Percentiles rank a stretch among this genome's conserved stretches.
Evolutionary conservation across 805 yeast genomes (phyloP).

Genomic region (Yamadazyma sp.): DNA sequence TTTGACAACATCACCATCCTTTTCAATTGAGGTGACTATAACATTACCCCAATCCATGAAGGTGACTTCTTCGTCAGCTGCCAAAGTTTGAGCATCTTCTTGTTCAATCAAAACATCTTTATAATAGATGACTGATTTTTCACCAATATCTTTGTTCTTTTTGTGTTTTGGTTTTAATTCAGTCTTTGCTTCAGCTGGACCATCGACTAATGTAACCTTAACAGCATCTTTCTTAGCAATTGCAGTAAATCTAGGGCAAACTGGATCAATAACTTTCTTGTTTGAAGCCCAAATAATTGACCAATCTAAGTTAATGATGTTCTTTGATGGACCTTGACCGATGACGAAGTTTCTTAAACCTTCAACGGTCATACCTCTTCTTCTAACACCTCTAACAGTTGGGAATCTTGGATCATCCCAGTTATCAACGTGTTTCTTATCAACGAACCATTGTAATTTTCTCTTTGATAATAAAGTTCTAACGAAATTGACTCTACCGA

Average conservation of each 20-base stretch:
- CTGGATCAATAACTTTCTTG: constrained; percentile 95
- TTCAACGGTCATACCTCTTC: constrained; percentile 99
- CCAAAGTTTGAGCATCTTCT: constrained; percentile 67
- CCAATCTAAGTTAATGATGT: constrained; percentile 97
- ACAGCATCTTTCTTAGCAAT: constrained; percentile 65
- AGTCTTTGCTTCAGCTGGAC: constrained; percentile 56
- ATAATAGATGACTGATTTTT: constrained; percentile 69
- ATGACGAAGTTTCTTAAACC: constrained; percentile 92
- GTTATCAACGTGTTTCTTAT: constrained; percentile 77
- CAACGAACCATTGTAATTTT: constrained; percentile 99
- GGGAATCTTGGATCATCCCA: constrained; percentile 99
- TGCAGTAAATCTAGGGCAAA: constrained; percentile 95
- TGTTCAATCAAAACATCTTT: constrained; percentile 74
- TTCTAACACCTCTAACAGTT: constrained; percentile 97
- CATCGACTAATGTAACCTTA: constrained; percentile 58
- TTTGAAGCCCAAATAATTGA: constrained; percentile 95
- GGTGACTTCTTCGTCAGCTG: constrained; percentile 89
- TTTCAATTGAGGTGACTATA: constrained; percentile 67
- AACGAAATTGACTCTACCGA: constrained; percentile 94
- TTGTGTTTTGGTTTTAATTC: constrained; percentile 91
- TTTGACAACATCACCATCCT: constrained; percentile 53
- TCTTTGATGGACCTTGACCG: constrained; percentile 97
- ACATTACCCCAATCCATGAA: constrained; percentile 99
- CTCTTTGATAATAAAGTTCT: constrained; percentile 95
- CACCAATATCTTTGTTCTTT: constrained; percentile 89